These are phyloP conservation scores for Pseudogymnoascus sp. DNA, from an alignment of 2,329 filamentous ascomycete genomes.

Conservation along the genomic window DNA sequence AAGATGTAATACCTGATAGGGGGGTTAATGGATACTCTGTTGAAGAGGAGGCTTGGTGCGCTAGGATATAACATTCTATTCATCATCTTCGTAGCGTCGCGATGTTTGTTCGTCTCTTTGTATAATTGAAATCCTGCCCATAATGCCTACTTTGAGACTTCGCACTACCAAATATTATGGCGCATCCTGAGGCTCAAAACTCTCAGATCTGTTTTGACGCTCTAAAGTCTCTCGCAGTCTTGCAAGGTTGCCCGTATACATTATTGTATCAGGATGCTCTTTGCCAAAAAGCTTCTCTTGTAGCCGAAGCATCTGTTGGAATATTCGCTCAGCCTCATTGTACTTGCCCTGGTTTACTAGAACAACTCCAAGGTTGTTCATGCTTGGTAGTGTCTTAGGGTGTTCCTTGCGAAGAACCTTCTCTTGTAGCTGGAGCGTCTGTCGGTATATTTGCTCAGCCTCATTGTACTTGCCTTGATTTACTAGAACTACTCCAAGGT, in stretches of 20 bases:
- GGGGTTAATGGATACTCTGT: neutral
- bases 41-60: neutral
- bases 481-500: neutral
- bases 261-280: neutral
- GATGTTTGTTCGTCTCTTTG: too few species aligned
- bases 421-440: neutral
- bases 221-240: neutral
- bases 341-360: neutral
- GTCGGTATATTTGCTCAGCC: neutral
- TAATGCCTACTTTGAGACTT: neutral
- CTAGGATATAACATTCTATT: neutral
- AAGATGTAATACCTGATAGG: neutral
- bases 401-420: neutral
- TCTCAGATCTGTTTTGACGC: neutral
- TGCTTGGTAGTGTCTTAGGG: conserved; percentile 10
- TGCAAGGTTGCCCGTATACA: too few species aligned
- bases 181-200: neutral
- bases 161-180: too few species aligned
- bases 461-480: neutral
- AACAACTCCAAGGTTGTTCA: conserved; percentile 11
- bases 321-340: conserved; percentile 7
- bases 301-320: conserved; percentile 8
- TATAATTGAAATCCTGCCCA: neutral
- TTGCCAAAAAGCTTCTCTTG: neutral
- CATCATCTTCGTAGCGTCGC: neutral